Base-by-base conservation (phyloP, 805 yeast genomes). In the Saccharomyces jurei region DNA sequence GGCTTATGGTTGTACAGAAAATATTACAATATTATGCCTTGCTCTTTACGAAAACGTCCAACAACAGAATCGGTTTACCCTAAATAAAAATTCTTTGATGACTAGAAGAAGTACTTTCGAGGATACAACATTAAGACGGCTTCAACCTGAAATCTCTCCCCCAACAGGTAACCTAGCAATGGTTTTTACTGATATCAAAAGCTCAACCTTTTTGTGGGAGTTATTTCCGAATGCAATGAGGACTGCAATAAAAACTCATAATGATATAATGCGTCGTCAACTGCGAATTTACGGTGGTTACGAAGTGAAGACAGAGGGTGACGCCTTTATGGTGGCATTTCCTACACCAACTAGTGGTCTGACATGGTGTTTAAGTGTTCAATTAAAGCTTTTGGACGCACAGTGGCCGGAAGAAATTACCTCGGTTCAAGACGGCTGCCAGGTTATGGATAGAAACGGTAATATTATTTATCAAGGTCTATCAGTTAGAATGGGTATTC, bases 281-380 rank as follows among this genome's bases (percentile, higher is more conserved):
- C 73, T 94, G 58, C 80, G 97, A 61, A 84, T 91, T 50, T 89
- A 88, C 66, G 97, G 98, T 36, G 99, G 99, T 1, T 94, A 94
- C 68, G 99, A 94, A 69, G 99, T 94, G 28, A 94, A 94, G 69
- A 94, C 97, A 1, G 99, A 94, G 81, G 99, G 99, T 66, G 99
- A 94, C 77, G 96, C 99, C 0, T 94, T 94, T 63, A 91, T 94
- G 89, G 97, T 94, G 13, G 89, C 97, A 11, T 94, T 94, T 70
- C 96, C 97, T 0, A 85, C 96, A 0, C 92, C 96, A 0, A 81
- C 92, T 0, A 79, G 92, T 21, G 98, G 98, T 0, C 74, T 94
- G 57, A 76, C 89, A 41, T 94, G 99, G 98, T 89, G 97, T 74
- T 84, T 91, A 68, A 85, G 87, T 50, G 96, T 92, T 5, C 99